Evolutionary conservation across 2,329 filamentous ascomycete genomes (phyloP), one percentile per base, ranked within the genome.

Genomic region (Septoria linicola): DNA sequence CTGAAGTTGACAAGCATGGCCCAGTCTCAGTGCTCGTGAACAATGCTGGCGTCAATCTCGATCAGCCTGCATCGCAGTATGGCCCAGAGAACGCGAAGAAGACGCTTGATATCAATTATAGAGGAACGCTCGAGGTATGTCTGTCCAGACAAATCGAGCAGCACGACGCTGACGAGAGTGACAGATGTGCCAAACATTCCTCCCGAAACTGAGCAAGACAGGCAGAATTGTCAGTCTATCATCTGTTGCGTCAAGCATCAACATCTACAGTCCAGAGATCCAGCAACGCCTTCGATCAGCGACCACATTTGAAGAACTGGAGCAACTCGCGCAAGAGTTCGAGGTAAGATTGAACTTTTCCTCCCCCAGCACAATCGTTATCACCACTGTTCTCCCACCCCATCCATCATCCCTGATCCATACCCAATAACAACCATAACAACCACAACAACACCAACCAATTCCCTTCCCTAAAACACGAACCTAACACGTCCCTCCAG

Each of bases 171-270:
- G 39, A 43, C 41, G 14, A 32, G 13, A 3, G 14, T 6, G 4
- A 14, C 42, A 66, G 60, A 66, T 69, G 65, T 68, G 67, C 51
- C 56, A 62, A 41, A 58, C 59, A n/a, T 62, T 68, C 53, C 53
- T 68, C 16, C 66, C 67, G 7, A 53, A 65, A 25, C 50, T 68
- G 11, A 51, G 52, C 16, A 45, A 55, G 17, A 37, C 44, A 53
- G 64, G 64, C 20, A 62, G 70, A 23, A 68, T 72, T 17, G 69
- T 72, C 25, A 70, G 66, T 31, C 45, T 72, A 16, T 66, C 69
- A 3, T 67, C 68, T 14, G 57, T 66, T 8, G 65, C 59, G n/a
- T 66, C 63, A 0, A 48, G 56, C 10, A 56, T 69, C 34, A 63
- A 65, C 21, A 53, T 59, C 34, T 71, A 69, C 59, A 54, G 55